Evolutionary conservation across 768 basidiomycete genomes (phyloP), one percentile per base, ranked within the genome.

Genomic region (Phlegmacium glaucopus): DNA sequence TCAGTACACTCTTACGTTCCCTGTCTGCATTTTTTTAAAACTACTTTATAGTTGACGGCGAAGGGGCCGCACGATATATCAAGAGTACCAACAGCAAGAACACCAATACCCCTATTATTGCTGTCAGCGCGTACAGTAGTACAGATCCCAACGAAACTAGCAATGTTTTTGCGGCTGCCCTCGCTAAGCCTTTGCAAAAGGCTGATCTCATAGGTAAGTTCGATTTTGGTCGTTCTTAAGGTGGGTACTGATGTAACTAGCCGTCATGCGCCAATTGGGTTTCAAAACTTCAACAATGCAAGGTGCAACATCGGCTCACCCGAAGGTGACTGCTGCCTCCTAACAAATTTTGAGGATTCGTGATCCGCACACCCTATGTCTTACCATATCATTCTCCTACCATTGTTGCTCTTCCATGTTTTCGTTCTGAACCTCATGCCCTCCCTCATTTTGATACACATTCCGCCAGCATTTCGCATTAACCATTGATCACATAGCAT

Each of bases 21-120:
- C 25, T 4, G 30, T 44, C 36, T 30, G 46, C 35, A 37, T 42
- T 44, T 52, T 15, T 43, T 39, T 39, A 44, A 16, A 22, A 45
- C 32, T 36, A 35, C 35, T 46, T 46, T 32, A 15, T 64, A 83
- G 92, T 98, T 57, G 94, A 94, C 61, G 96, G 95, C 30, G 95
- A 98, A 68, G 87, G 90, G 55, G 96, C 96, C 28, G 94, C 96
- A 9, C 79, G 93, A 45, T 97, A 96, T 69, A 95, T 99, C 74
- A 93, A 93, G 72, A 93, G 86, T 56, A 97, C 94, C 13, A 92
- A 90, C 64, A 93, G 91, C 74, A 94, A 87, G 72, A 98, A 98
- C 59, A 83, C 87, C 42, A 85, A 79, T 56, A 94, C 93, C 9
- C 95, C 95, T 0, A 97, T 94, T 44, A 83, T 95, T 50, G 88